A percentile compares a stretch with the other conserved stretches of the same genome.
phyloP scores from a whole-genome alignment of 2,329 filamentous ascomycete genomes.

The Fusarium dimerum region DNA sequence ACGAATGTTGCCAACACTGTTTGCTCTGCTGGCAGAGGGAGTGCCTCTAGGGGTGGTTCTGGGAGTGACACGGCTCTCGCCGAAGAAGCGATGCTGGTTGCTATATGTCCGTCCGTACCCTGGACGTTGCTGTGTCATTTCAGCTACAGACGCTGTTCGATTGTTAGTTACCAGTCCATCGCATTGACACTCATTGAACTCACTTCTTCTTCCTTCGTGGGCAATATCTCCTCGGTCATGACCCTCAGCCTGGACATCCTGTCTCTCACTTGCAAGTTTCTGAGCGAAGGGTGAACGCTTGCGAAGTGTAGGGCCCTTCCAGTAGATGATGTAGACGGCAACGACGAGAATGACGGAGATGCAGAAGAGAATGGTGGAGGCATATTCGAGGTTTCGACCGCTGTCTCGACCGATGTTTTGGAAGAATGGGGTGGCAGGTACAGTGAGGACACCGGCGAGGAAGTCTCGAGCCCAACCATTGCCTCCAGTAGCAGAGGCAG shows the following conservation, averaged over 20 bases:
- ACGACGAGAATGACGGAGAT: slow-evolving; percentile 62
- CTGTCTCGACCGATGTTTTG: slow-evolving; percentile 51
- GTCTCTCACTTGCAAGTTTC: slow-evolving; percentile 51
- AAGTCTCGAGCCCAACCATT: slow-evolving; percentile 76
- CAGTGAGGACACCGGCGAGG: slow-evolving; percentile 69
- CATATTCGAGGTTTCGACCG: slow-evolving; percentile 56
- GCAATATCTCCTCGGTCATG: slow-evolving; percentile 29
- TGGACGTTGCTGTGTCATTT: slow-evolving; percentile 13
- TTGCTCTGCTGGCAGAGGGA: slow-evolving; percentile 36
- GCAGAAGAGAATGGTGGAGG: slow-evolving; percentile 63
- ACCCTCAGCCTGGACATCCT: slow-evolving; percentile 31
- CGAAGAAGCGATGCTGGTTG: slow-evolving; percentile 44
- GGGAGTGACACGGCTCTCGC: slow-evolving; percentile 43
- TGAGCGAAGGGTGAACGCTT: slow-evolving; percentile 66
- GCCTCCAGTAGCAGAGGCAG: slow-evolving; percentile 73
- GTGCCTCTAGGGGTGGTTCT: slow-evolving; percentile 39
- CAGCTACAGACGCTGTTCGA: slow-evolving; percentile 1
- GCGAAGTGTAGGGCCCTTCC: slow-evolving; percentile 61
- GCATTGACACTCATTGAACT: slow-evolving; percentile 10
- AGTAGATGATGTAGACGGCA: slow-evolving; percentile 68
- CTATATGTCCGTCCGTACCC: slow-evolving; percentile 34
- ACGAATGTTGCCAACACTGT: slow-evolving; percentile 5
- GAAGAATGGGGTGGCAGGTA: slow-evolving; percentile 68
- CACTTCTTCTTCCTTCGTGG: slow-evolving; percentile 31
- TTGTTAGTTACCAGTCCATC: no score